Conservation (phyloP, 257 asterid genomes). For the Vinca minor region DNA sequence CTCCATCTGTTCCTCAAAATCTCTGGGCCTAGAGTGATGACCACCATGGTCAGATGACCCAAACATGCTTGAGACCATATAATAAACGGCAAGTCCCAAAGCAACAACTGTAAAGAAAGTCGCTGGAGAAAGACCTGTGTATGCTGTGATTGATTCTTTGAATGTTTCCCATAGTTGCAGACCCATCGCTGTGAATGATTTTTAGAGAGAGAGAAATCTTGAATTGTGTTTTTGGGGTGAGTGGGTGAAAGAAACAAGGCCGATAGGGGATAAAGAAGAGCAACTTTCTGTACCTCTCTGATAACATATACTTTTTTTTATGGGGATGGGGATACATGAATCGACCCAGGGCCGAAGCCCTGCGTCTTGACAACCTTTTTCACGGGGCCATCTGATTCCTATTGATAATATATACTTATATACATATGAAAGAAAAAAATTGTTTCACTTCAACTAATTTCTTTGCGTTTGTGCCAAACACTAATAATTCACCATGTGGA, state of each 20-base stretch:
- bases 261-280: background rate
- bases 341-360: too few relatives aligned
- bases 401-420: too few relatives aligned
- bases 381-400: too few relatives aligned
- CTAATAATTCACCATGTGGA: too few relatives aligned
- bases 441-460: too few relatives aligned
- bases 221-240: too few relatives aligned
- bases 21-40: slow-evolving; percentile 42
- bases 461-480: too few relatives aligned
- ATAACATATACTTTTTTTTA: too few relatives aligned
- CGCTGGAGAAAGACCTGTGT: slow-evolving; percentile 84
- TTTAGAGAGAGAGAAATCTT: slow-evolving; percentile 1
- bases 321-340: too few relatives aligned
- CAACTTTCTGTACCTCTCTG: background rate
- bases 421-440: too few relatives aligned
- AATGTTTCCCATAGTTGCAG: slow-evolving; percentile 62
- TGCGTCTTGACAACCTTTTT: too few relatives aligned
- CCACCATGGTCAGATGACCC: slow-evolving; percentile 47
- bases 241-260: slow-evolving; percentile 6
- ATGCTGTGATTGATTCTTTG: slow-evolving; percentile 68
- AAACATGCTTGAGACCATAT: slow-evolving; percentile 47
- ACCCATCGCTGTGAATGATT: slow-evolving; percentile 37
- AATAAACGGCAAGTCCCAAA: slow-evolving; percentile 61
- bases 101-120: slow-evolving; percentile 80
- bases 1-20: slow-evolving; percentile 53